Evolutionary conservation across 768 basidiomycete species (phyloP), one percentile per base, ranked within the genome.

Genomic region (Leccinum sublutescens): DNA sequence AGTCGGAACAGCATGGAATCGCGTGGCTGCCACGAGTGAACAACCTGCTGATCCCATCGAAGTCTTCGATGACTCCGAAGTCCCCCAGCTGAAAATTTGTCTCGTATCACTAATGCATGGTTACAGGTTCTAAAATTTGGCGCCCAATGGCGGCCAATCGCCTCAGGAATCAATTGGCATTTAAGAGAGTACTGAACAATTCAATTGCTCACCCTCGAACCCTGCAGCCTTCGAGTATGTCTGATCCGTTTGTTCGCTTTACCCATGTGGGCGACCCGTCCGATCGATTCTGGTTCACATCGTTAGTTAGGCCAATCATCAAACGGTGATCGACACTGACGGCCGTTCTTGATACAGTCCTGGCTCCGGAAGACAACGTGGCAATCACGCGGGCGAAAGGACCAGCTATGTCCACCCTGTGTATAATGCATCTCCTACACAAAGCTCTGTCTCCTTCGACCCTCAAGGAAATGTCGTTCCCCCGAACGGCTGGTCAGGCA

Each of bases 1-100:
- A 47, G 31, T 23, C 36, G 21, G 50, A 43, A 59, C 63, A 68
- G 63, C 52, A 63, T 60, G 64, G 58, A 40, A 19, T 50, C 64
- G 47, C 67, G 67, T 69, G 64, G 57, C 23, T 60, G 50, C 57
- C 60, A 62, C 66, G 58, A 62, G 66, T 40, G 31, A 23, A 11
- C 33, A 58, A 38, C 52, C 17, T 23, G 5, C 40, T 52, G 21
- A 53, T 52, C 21, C 25, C 38, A n/a, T 15, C 12, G 8, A 5
- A 14, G 2, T 7, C 25, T 49, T 52, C 21, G 50, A 43, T 11
- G 45, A 33, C 31, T 31, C 31, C 10, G 31, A 27, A 17, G 19
- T 19, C 8, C 34, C 17, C 29, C 10, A 19, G 10, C 36, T 34
- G 48, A 23, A 33, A n/a, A 50, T 51, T 12, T 51, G 40, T 33